Conservation (phyloP, 176 grass and related monocot species). For the Pontederia paniculata region DNA sequence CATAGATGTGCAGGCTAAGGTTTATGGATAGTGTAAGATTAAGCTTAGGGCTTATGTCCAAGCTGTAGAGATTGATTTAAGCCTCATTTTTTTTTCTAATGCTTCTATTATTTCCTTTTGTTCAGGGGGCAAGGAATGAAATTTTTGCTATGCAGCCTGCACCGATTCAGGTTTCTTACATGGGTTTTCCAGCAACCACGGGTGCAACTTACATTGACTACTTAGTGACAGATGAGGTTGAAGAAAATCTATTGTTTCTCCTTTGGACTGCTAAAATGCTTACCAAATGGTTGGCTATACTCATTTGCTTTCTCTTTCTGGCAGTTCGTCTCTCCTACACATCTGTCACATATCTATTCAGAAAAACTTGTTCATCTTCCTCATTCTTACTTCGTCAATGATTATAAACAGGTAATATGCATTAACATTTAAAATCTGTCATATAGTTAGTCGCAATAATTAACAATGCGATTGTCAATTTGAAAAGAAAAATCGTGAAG, state of each 20-base stretch:
- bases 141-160: slow-evolving; percentile 70
- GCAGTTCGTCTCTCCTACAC: slow-evolving; percentile 43
- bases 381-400: slow-evolving; percentile 80
- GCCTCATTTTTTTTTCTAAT: no score
- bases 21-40: no score
- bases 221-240: slow-evolving; percentile 69
- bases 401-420: slow-evolving; percentile 63
- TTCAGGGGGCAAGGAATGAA: slow-evolving; percentile 70
- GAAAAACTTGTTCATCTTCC: slow-evolving; percentile 78
- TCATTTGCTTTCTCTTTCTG: no score
- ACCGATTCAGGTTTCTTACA: slow-evolving; percentile 75
- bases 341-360: slow-evolving; percentile 59
- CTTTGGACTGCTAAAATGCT: no score
- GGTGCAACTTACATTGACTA: slow-evolving; percentile 74
- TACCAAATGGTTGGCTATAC: no score
- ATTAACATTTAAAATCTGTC: no score
- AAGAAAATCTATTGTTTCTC: slow-evolving; percentile 5
- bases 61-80: no score
- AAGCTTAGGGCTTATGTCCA: no score
- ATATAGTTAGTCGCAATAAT: no score
- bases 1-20: background rate
- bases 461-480: slow-evolving; percentile 1
- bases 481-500: slow-evolving; percentile 49
- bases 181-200: slow-evolving; percentile 72
- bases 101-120: no score